Evolutionary conservation across 179 eudicot genomes (phyloP).

Genomic region (Spergularia azorica): DNA sequence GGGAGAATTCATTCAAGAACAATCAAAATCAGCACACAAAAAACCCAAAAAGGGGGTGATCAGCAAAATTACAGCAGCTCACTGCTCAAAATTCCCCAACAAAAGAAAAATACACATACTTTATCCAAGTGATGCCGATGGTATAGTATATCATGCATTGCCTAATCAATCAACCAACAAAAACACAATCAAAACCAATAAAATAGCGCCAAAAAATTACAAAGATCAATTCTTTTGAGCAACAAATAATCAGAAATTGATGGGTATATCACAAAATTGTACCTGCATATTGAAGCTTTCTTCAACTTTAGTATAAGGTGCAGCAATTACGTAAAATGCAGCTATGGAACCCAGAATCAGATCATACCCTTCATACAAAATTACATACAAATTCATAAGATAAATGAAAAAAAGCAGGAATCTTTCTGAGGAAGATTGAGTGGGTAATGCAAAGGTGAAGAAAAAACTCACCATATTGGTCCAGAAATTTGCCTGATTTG

Average conservation of each 20-base stretch:
- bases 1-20: slow-evolving; percentile 8
- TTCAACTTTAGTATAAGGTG: slow-evolving; percentile 98
- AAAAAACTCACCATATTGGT: slow-evolving; percentile 27
- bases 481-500: slow-evolving; percentile 29
- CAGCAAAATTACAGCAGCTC: slow-evolving; percentile 1
- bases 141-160: slow-evolving; percentile 94
- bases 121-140: slow-evolving; percentile 70
- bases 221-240: background rate
- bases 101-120: slow-evolving; percentile 41
- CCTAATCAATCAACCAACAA: slow-evolving; percentile 45
- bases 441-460: background rate
- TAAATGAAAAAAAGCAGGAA: background rate
- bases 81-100: slow-evolving; percentile 5
- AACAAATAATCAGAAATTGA: background rate
- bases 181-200: slow-evolving; percentile 15
- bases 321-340: slow-evolving; percentile 78
- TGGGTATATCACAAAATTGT: background rate
- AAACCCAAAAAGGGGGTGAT: background rate
- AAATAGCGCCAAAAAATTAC: background rate
- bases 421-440: background rate
- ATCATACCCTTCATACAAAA: slow-evolving; percentile 70
- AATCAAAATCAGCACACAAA: background rate
- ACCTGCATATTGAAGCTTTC: slow-evolving; percentile 99
- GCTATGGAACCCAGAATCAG: slow-evolving; percentile 76
- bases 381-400: background rate